phyloP scores from a whole-genome alignment of 345 rosid genomes.

The Barbarea vulgaris region DNA sequence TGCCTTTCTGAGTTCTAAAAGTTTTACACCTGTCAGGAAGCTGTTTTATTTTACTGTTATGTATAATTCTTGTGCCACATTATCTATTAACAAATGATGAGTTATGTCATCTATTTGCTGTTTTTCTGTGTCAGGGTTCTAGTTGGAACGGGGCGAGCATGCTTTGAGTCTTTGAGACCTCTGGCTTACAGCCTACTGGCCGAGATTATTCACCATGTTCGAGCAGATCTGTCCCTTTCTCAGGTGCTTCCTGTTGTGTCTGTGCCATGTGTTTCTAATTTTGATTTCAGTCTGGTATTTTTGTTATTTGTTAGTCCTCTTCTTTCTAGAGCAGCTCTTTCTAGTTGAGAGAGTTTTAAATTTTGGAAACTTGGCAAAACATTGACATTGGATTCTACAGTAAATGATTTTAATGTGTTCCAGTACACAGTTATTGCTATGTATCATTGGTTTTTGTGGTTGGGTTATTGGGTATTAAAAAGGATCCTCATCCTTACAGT shows the following conservation, averaged over 20 bases:
- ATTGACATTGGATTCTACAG: background rate
- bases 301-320: slow-evolving; percentile 12
- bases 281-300: background rate
- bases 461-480: slow-evolving; percentile 8
- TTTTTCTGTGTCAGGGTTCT: slow-evolving; percentile 64
- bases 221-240: slow-evolving; percentile 75
- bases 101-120: background rate
- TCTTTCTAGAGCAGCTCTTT: slow-evolving; percentile 3
- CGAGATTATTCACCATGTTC: slow-evolving; percentile 99
- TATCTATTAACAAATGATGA: background rate
- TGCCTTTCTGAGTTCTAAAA: slow-evolving; percentile 11
- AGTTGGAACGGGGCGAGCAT: slow-evolving; percentile 96
- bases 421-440: slow-evolving; percentile 16
- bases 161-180: slow-evolving; percentile 94
- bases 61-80: background rate
- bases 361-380: background rate
- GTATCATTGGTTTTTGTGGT: slow-evolving; percentile 12
- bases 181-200: slow-evolving; percentile 97
- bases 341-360: slow-evolving; percentile 10
- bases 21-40: slow-evolving; percentile 7
- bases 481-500: slow-evolving; percentile 5
- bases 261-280: slow-evolving; percentile 16
- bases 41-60: slow-evolving; percentile 26
- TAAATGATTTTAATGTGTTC: slow-evolving; percentile 21
- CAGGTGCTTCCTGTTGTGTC: slow-evolving; percentile 56